phyloP scores from a whole-genome alignment of 169 alveolate species.

The Plasmodium sp. region DNA sequence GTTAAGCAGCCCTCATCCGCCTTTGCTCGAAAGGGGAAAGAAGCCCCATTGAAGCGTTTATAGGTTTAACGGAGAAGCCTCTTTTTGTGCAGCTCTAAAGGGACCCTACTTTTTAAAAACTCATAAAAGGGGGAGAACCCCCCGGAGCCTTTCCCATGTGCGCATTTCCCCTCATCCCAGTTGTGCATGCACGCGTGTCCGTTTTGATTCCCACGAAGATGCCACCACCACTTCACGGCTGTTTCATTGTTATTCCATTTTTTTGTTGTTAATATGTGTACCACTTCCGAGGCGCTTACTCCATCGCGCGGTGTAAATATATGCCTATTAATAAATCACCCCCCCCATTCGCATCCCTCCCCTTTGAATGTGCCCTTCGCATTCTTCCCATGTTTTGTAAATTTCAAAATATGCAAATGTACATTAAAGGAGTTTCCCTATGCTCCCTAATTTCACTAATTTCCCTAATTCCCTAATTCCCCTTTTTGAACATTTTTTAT shows the following conservation, averaged over 20 bases:
- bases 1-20: not conserved
- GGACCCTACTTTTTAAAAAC: not conserved
- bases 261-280: not conserved
- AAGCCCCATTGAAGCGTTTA: not conserved
- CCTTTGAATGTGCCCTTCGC: not conserved
- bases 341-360: not conserved
- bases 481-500: not conserved
- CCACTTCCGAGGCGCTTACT: not conserved
- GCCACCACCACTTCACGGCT: not conserved
- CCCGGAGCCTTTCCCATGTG: not conserved
- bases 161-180: not conserved
- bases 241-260: not conserved
- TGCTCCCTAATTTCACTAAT: too few relatives aligned
- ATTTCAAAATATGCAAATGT: not conserved
- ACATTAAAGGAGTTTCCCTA: not conserved
- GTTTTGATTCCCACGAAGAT: not conserved
- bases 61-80: not conserved
- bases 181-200: not conserved
- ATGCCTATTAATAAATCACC: not conserved
- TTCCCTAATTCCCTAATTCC: too few relatives aligned
- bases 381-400: not conserved
- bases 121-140: not conserved
- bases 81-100: not conserved
- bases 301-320: not conserved
- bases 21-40: not conserved